A percentile compares a stretch with the other conserved stretches of the same genome.
phyloP scores from a whole-genome alignment of 2,329 filamentous ascomycete species.

The Trichoderma oligosporum region DNA sequence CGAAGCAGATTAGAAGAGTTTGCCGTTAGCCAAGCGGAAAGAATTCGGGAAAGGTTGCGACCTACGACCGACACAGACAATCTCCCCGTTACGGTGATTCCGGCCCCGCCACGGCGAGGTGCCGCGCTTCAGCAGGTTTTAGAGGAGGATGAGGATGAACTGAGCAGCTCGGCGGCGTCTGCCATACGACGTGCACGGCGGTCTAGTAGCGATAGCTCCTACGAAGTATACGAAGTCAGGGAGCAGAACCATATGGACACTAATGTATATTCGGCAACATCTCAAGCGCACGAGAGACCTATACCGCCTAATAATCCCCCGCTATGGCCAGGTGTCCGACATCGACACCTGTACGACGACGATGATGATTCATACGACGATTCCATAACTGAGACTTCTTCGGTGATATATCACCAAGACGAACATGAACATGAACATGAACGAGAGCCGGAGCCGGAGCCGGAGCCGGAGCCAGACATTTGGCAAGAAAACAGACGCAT shows the following conservation, averaged over 20 bases:
- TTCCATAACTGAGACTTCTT: constrained; percentile 30
- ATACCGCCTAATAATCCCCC: constrained; percentile 37
- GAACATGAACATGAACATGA: constrained; percentile 27
- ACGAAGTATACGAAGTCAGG: constrained; percentile 12
- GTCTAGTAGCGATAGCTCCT: constrained; percentile 26
- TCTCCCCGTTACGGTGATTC: constrained; percentile 58
- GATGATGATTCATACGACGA: constrained; percentile 34
- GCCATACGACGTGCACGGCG: constrained; percentile 16
- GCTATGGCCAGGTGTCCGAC: constrained; percentile 42
- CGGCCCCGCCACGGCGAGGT: constrained; percentile 57
- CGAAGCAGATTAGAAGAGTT: constrained; percentile 57
- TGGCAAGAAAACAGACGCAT: constrained; percentile 7
- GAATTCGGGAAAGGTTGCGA: constrained; percentile 53
- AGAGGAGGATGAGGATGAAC: constrained; percentile 46
- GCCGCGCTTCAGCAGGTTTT: constrained; percentile 54
- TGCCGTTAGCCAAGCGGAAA: constrained; percentile 57
- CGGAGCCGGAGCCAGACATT: constrained; percentile 26
- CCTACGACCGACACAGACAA: constrained; percentile 52
- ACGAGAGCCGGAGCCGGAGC: too few relatives aligned
- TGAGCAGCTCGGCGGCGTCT: constrained; percentile 13
- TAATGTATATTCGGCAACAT: constrained; percentile 21
- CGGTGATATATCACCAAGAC: constrained; percentile 25
- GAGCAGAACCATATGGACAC: background rate
- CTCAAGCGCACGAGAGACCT: constrained; percentile 23
- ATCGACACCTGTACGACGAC: constrained; percentile 33